phyloP scores from a whole-genome alignment of 139 green algal species.

The Picocystis salinarum region DNA sequence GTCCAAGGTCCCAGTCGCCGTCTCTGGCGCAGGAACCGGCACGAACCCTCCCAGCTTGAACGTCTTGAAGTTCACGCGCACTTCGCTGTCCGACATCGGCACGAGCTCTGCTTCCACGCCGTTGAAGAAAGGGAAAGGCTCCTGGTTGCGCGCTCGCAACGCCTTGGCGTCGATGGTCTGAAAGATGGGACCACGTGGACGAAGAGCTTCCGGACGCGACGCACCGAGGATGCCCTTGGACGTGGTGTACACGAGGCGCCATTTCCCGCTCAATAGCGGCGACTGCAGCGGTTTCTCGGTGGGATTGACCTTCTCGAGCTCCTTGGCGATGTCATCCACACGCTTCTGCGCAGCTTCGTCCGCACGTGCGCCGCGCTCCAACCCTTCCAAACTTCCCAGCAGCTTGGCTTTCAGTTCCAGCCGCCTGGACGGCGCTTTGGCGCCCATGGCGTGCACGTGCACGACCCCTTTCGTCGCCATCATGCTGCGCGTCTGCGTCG shows the following conservation, averaged over 20 bases:
- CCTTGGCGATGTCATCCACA: constrained; percentile 7
- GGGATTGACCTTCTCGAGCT: constrained; percentile 13
- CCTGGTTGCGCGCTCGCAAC: constrained; percentile 10
- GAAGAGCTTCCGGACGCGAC: constrained; percentile 19
- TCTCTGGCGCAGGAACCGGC: not conserved
- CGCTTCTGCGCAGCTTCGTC: constrained; percentile 7
- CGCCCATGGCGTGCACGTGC: no score
- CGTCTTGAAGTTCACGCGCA: constrained; percentile 17
- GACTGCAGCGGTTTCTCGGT: constrained; percentile 4
- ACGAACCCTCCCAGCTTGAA: constrained; percentile 9
- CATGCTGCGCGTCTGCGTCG: no score
- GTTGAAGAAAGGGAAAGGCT: constrained; percentile 18
- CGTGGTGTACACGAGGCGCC: constrained; percentile 83
- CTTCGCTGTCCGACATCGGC: constrained; percentile 5
- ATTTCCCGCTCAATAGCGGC: constrained; percentile 41
- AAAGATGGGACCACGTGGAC: constrained; percentile 15
- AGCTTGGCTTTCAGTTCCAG: no score
- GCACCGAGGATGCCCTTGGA: constrained; percentile 49
- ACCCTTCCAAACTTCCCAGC: not conserved
- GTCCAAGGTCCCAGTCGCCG: constrained; percentile 10
- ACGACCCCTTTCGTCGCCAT: no score
- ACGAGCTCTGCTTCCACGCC: constrained; percentile 13
- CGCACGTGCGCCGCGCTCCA: constrained; percentile 8
- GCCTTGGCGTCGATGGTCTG: constrained; percentile 13
- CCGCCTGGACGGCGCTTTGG: no score